Evolutionary conservation across 179 eudicot species (phyloP), one percentile per base, ranked within the genome.

Genomic region (Spinacia oleracea): DNA sequence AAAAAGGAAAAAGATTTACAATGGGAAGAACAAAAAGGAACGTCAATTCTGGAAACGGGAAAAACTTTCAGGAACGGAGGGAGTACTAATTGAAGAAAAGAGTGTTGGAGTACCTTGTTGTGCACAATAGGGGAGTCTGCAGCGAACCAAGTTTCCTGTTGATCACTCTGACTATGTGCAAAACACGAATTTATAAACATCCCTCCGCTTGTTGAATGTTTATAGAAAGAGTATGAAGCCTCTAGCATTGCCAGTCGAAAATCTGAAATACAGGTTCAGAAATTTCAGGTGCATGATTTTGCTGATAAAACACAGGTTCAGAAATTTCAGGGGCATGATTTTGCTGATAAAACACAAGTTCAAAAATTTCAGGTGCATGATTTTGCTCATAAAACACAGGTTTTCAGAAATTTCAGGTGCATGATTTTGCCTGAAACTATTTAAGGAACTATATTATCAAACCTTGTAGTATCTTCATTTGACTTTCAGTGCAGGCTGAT

Each of bases 101-200:
- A 72, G 16, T 53, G 29, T 35, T 23, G n/a, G 42, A 56, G 56
- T 82, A 96, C 99, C 99, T 92, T 89, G 31, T 89, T 87, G 81
- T 84, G 84, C 40, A 96, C 77, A 80, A 84, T 88, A 21, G 99
- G 99, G 77, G 99, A 96, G 86, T 91, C 86, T 6, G 55, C 69
- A 6, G 92, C 89, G 6, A 86, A 83, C 99, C 99, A 96, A 14
- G 99, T 94, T 64, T 88, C 93, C 72, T 91, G 91, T 35, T 83
- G 76, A 85, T 96, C 99, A 76, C 93, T 93, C 77, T 96, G 98
- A 89, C 99, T 92, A 85, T 96, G 99, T 48, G 97, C 91, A 73
- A 96, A 92, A 86, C 99, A 96, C 7, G 99, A 96, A 75, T 96
- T 92, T 83, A 96, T 91, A 73, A 81, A 96, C 90, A 94, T 81